Evolutionary conservation across 371 early-diverging fungal genomes (phyloP).

Genomic region (Massospora cicadina): DNA sequence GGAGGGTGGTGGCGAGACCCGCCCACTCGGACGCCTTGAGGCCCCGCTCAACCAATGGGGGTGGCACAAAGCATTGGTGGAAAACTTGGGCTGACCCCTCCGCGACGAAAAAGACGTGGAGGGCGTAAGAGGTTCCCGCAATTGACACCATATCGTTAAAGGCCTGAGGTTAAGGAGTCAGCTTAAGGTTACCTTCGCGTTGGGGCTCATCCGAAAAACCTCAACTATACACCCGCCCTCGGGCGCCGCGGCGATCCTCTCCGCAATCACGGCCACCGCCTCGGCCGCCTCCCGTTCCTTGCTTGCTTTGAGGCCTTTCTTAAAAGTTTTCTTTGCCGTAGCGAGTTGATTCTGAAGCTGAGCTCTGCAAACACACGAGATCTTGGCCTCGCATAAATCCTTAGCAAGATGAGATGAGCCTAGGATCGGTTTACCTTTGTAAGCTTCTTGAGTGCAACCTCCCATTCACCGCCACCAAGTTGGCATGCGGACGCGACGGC

Average conservation of each 20-base stretch:
- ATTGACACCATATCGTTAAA: constrained; percentile 47
- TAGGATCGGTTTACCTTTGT: constrained; percentile 24
- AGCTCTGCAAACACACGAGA: constrained; percentile 64
- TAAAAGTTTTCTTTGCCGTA: constrained; percentile 57
- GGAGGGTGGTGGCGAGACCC: constrained; percentile 43
- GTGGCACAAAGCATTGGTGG: constrained; percentile 70
- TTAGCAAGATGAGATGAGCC: not conserved
- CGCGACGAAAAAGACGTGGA: constrained; percentile 64
- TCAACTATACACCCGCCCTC: constrained; percentile 35
- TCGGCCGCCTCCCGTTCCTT: constrained; percentile 62
- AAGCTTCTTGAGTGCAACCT: constrained; percentile 57
- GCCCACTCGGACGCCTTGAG: constrained; percentile 87
- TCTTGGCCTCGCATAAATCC: constrained; percentile 54
- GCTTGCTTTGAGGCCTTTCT: constrained; percentile 73
- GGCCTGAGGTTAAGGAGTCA: not conserved
- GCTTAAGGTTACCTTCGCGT: constrained; percentile 32
- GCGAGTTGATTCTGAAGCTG: constrained; percentile 45
- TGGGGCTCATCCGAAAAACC: constrained; percentile 42
- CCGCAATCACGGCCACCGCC: constrained; percentile 58
- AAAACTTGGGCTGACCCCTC: constrained; percentile 42
- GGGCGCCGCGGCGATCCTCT: constrained; percentile 52
- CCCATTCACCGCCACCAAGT: constrained; percentile 44
- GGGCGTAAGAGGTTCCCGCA: constrained; percentile 66
- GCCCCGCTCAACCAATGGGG: constrained; percentile 36
- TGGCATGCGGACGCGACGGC: constrained; percentile 35